These are phyloP conservation scores for Dendrobium huoshanense DNA, from an alignment of 106 monocot genomes.

Conservation along the genomic window DNA sequence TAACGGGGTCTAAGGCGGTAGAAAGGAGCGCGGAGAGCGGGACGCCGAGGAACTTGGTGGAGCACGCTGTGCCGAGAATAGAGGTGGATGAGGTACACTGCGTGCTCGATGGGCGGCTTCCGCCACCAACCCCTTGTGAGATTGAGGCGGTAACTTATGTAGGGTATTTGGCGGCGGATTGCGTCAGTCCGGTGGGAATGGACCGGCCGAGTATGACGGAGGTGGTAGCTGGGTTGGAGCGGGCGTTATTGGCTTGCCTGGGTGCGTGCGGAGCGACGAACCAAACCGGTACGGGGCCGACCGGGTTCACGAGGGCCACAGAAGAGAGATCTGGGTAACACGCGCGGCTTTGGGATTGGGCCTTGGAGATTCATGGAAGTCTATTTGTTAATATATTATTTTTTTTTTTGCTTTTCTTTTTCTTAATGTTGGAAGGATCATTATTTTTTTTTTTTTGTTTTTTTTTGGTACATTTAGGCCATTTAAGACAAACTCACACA, in stretches of 20 bases:
- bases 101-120: conserved; percentile 33
- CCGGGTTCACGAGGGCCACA: background rate
- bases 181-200: conserved; percentile 23
- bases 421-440: background rate
- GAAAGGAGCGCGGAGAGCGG: conserved; percentile 18
- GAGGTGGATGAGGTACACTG: conserved; percentile 17
- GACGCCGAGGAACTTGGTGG: conserved; percentile 35
- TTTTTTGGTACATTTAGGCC: too few relatives aligned
- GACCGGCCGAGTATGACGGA: conserved; percentile 42
- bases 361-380: background rate
- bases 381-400: background rate
- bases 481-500: too few relatives aligned
- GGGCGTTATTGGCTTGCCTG: conserved; percentile 8
- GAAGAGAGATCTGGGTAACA: background rate
- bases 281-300: too few relatives aligned
- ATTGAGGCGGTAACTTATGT: conserved; percentile 36
- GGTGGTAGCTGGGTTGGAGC: conserved; percentile 28
- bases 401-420: background rate
- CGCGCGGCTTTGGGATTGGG: background rate
- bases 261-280: background rate
- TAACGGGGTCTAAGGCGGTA: conserved; percentile 47
- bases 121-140: conserved; percentile 35
- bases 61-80: conserved; percentile 37
- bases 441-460: too few relatives aligned
- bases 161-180: conserved; percentile 33